phyloP scores from a whole-genome alignment of 148 eudicot species.

The Chenopodium album region DNA sequence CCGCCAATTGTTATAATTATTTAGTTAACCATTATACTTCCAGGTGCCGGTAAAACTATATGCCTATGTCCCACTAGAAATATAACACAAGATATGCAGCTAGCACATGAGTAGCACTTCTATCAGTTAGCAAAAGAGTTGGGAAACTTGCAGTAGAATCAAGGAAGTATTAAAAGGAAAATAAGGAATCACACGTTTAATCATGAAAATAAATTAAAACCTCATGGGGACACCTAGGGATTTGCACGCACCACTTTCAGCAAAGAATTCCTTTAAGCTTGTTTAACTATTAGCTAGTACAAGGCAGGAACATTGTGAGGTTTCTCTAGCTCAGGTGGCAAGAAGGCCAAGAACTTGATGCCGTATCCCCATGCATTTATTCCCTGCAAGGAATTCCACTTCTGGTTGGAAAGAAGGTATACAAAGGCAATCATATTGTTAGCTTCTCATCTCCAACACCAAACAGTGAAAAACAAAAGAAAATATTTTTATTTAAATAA shows the following conservation, averaged over 20 bases:
- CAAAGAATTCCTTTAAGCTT: slow-evolving; percentile 32
- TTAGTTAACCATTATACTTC: slow-evolving; percentile 20
- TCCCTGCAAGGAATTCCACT: slow-evolving; percentile 18
- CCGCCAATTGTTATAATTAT: slow-evolving; percentile 7
- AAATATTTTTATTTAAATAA: not conserved
- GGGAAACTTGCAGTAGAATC: slow-evolving; percentile 8
- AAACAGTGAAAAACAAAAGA: not conserved
- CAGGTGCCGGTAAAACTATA: slow-evolving; percentile 24
- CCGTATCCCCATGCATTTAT: not conserved
- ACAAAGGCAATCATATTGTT: not conserved
- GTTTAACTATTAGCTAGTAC: slow-evolving; percentile 3
- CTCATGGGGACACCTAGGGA: slow-evolving; percentile 29
- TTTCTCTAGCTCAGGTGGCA: slow-evolving; percentile 11
- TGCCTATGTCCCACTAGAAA: slow-evolving; percentile 29
- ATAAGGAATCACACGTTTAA: slow-evolving; percentile 20
- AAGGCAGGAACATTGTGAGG: not conserved
- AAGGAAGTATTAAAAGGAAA: slow-evolving; percentile 15
- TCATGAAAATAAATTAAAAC: slow-evolving; percentile 20
- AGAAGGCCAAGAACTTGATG: not conserved
- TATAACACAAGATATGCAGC: slow-evolving; percentile 19
- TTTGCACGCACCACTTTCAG: slow-evolving; percentile 38
- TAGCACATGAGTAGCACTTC: slow-evolving; percentile 35
- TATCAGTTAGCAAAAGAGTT: slow-evolving; percentile 13
- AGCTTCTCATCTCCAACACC: slow-evolving; percentile 8
- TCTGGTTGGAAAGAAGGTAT: not conserved